A percentile compares a stretch with the other conserved stretches of the same genome.
These are phyloP conservation scores for Bryoglossum gracile DNA, from an alignment of 495 filamentous ascomycete species.

Conservation along the genomic window DNA sequence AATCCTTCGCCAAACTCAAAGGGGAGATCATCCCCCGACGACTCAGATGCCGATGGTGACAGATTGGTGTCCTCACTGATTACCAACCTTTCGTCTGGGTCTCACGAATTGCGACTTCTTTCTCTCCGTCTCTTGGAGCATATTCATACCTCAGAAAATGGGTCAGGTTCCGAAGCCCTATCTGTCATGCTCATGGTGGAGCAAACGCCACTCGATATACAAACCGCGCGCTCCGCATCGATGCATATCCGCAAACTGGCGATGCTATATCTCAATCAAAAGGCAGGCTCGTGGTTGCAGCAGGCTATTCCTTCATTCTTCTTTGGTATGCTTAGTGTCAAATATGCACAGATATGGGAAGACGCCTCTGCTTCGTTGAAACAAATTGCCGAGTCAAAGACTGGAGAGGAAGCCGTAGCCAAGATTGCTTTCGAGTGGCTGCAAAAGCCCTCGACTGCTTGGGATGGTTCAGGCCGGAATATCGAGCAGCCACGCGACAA, in stretches of 20 bases:
- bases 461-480: conserved; percentile 28
- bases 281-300: conserved; percentile 55
- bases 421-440: conserved; percentile 77
- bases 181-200: conserved; percentile 62
- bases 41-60: conserved; percentile 27
- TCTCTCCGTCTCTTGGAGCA: conserved; percentile 62
- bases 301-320: conserved; percentile 71
- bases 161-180: conserved; percentile 34
- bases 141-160: conserved; percentile 31
- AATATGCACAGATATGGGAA: conserved; percentile 76
- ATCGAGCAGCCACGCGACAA: conserved; percentile 19
- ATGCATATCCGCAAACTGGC: conserved; percentile 80
- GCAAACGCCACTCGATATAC: conserved; percentile 63
- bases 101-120: conserved; percentile 59
- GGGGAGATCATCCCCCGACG: conserved; percentile 19
- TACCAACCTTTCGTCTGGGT: conserved; percentile 62
- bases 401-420: conserved; percentile 66
- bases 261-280: conserved; percentile 46
- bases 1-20: conserved; percentile 29
- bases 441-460: conserved; percentile 44
- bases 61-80: conserved; percentile 55
- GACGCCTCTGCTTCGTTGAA: conserved; percentile 69
- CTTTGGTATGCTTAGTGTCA: conserved; percentile 83
- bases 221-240: conserved; percentile 64
- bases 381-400: conserved; percentile 59